Percentiles rank a stretch among this genome's conserved stretches.
These are phyloP conservation scores for Cylindrotheca fusiformis DNA, from an alignment of 108 stramenopile genomes.

Conservation along the genomic window DNA sequence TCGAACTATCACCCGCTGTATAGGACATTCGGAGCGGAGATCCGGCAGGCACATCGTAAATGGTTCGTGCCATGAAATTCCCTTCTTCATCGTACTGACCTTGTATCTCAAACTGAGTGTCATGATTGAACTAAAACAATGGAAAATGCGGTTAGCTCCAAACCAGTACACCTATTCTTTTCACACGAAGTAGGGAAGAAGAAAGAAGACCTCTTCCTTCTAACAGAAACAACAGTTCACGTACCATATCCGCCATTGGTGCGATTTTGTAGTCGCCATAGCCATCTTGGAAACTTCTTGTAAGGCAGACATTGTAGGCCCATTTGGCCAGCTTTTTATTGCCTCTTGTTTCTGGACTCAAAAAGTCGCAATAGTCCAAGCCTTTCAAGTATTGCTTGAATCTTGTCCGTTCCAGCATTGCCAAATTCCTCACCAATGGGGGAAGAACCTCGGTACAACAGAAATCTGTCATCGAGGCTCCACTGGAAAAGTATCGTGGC, in stretches of 20 bases:
- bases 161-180: too few relatives aligned
- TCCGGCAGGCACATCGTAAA: slow-evolving; percentile 52
- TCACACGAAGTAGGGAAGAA: too few relatives aligned
- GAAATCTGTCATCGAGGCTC: slow-evolving; percentile 37
- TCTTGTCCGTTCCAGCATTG: slow-evolving; percentile 9
- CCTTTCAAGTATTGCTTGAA: slow-evolving; percentile 12
- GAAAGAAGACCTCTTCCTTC: background rate
- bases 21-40: slow-evolving; percentile 42
- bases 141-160: too few relatives aligned
- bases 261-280: slow-evolving; percentile 36
- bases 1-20: slow-evolving; percentile 47
- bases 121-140: slow-evolving; percentile 43
- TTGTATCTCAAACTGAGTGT: slow-evolving; percentile 32
- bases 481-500: slow-evolving; percentile 49
- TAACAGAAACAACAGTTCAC: background rate
- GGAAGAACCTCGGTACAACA: slow-evolving; percentile 24
- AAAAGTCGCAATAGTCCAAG: slow-evolving; percentile 1
- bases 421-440: slow-evolving; percentile 10
- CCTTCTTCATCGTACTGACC: slow-evolving; percentile 35
- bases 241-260: slow-evolving; percentile 40
- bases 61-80: slow-evolving; percentile 17
- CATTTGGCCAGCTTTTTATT: slow-evolving; percentile 8
- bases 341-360: slow-evolving; percentile 10
- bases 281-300: slow-evolving; percentile 24
- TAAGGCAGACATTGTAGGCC: slow-evolving; percentile 11